These are phyloP conservation scores for Colletotrichum nymphaeae DNA, from an alignment of 2,329 filamentous ascomycete species.

Conservation along the genomic window DNA sequence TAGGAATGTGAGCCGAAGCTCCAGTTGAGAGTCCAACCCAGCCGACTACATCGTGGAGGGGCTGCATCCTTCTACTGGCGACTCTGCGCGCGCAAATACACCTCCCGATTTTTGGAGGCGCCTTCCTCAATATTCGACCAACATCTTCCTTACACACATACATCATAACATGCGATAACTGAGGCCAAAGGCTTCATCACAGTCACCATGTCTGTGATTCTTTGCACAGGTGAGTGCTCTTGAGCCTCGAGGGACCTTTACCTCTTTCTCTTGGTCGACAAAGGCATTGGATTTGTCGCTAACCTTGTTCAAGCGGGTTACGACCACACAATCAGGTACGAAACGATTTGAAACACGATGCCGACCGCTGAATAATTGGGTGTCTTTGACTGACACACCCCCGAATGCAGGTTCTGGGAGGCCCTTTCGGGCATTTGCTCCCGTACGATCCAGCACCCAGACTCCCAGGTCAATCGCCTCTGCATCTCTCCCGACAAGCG, in stretches of 20 bases:
- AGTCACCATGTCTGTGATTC: constrained; percentile 68
- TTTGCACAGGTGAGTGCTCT: constrained; percentile 66
- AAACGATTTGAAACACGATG: background rate
- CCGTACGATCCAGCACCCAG: constrained; percentile 96
- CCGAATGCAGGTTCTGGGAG: constrained; percentile 86
- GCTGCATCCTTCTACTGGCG: constrained; percentile 14
- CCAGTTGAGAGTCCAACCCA: constrained; percentile 6
- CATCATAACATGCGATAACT: constrained; percentile 34
- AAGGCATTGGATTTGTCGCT: constrained; percentile 10
- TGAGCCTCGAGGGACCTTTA: background rate
- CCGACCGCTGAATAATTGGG: background rate
- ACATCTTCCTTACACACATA: background rate
- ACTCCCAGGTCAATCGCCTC: constrained; percentile 97
- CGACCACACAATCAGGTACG: constrained; percentile 71
- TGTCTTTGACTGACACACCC: constrained; percentile 9
- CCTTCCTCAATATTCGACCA: background rate
- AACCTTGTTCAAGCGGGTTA: constrained; percentile 62
- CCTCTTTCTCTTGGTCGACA: background rate
- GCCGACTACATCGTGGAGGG: constrained; percentile 32
- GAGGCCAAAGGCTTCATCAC: constrained; percentile 14
- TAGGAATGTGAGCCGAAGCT: constrained; percentile 30
- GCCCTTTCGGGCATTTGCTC: constrained; percentile 97
- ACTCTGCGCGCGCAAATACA: constrained; percentile 16
- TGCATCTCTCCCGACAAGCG: constrained; percentile 99
- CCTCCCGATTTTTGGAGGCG: background rate